These are phyloP conservation scores for Eucalyptus urophylla DNA, from an alignment of 345 rosid species.

Conservation along the genomic window DNA sequence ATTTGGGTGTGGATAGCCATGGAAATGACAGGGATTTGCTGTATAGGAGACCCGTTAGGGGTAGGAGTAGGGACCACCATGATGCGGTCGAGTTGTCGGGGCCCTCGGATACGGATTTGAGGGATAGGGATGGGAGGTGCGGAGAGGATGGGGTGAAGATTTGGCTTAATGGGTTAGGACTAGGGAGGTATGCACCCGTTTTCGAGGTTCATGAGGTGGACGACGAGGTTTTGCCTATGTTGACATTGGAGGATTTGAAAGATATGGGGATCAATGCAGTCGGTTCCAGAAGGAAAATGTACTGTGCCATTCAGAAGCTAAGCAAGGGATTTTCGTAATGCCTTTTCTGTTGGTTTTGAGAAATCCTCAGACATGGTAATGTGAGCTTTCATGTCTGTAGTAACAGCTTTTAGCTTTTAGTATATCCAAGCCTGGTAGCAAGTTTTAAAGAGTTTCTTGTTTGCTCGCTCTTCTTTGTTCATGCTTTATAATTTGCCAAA, in stretches of 20 bases:
- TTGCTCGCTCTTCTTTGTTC: not conserved
- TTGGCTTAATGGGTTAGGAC: conserved; percentile 51
- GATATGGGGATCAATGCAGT: conserved; percentile 78
- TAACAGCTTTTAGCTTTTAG: not conserved
- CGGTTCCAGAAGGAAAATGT: conserved; percentile 67
- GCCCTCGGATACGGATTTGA: conserved; percentile 29
- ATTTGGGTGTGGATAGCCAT: conserved; percentile 30
- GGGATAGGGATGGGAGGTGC: conserved; percentile 24
- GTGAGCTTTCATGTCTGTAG: not conserved
- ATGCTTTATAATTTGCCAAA: not conserved
- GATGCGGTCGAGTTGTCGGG: conserved; percentile 9
- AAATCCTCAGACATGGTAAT: conserved; percentile 1
- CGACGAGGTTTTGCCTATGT: conserved; percentile 59
- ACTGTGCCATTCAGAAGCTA: conserved; percentile 60
- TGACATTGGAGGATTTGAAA: conserved; percentile 69
- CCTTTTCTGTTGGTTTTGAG: conserved; percentile 63
- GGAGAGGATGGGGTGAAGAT: conserved; percentile 45
- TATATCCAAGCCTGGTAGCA: not conserved
- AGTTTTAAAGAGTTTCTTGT: not conserved
- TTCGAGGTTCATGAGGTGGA: conserved; percentile 74
- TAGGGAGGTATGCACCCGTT: conserved; percentile 59
- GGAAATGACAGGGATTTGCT: conserved; percentile 23
- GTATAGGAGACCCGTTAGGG: conserved; percentile 16
- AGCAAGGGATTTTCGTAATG: conserved; percentile 48
- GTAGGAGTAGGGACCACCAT: conserved; percentile 6